Evolutionary conservation across 306 rosid species (phyloP).

Genomic region (Vigna nakashimae): DNA sequence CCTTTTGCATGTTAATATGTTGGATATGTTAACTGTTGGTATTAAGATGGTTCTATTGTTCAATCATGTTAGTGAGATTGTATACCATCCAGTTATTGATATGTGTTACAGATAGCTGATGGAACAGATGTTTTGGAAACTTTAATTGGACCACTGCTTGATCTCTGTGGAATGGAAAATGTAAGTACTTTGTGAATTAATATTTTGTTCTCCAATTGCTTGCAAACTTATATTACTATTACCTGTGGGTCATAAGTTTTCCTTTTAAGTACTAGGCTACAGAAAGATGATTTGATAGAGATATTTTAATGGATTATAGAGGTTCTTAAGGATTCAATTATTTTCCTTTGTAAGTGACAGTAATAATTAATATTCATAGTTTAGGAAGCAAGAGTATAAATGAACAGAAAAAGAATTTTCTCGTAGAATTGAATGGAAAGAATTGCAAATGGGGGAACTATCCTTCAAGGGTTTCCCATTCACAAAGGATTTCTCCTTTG

Average conservation of each 20-base stretch:
- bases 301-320: slow-evolving; percentile 21
- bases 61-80: slow-evolving; percentile 36
- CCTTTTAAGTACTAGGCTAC: slow-evolving; percentile 22
- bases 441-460: not conserved
- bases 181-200: slow-evolving; percentile 61
- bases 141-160: slow-evolving; percentile 74
- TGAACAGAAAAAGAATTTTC: not conserved
- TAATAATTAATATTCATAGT: slow-evolving; percentile 2
- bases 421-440: not conserved
- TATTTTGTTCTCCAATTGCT: slow-evolving; percentile 36
- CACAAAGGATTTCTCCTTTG: not conserved
- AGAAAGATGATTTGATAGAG: slow-evolving; percentile 28
- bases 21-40: slow-evolving; percentile 30
- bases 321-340: slow-evolving; percentile 15
- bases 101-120: slow-evolving; percentile 68
- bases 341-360: not conserved
- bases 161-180: slow-evolving; percentile 72
- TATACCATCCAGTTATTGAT: slow-evolving; percentile 40
- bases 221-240: slow-evolving; percentile 12
- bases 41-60: slow-evolving; percentile 29
- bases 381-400: not conserved
- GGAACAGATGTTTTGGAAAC: slow-evolving; percentile 69
- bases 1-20: slow-evolving; percentile 26
- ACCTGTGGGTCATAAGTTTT: slow-evolving; percentile 23
- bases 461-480: not conserved